Evolutionary conservation across 805 yeast genomes (phyloP), one percentile per base, ranked within the genome.

Genomic region (Monosporozyma yasuniensis): DNA sequence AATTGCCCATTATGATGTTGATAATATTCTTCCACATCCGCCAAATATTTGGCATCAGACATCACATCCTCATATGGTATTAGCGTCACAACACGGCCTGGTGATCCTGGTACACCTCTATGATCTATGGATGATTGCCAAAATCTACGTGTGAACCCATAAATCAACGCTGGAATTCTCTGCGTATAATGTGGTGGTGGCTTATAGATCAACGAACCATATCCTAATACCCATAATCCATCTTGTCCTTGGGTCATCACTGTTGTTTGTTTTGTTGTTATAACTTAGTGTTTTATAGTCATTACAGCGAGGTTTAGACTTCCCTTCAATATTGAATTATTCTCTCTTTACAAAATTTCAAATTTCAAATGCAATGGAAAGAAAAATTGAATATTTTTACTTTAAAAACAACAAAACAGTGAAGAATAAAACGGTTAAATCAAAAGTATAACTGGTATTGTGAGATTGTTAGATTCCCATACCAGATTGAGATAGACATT

Each of bases 41-140:
- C 53, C 34, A 72, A 69, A 50, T 80, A 75, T 2, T 49, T 56
- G 0, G 56, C 50, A 52, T 78, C 71, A 2, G 57, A 48, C 23
- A 76, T 61, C 16, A 84, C 72, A 50, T 79, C 80, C 7, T 75
- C 74, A 43, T 77, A 70, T 9, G 89, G 77, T 1, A 90, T 72
- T 44, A 90, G 69, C 0, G 97, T 90, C 9, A 79, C 96, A 1
- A 90, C 97, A 32, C 97, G 68, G 0, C 98, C 98, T 1, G 95
- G 96, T n/a, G 68, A 63, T 50, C 79, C 86, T 0, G 87, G 88
- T 0, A 95, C 84, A 0, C 97, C 97, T 48, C 97, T 69, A 65
- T 91, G 96, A 64, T 90, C 97, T 22, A 83, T 79, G 10, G 93
- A 83, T 34, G 87, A 77, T 65, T 90, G 97, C 96, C 96, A 90